Evolutionary conservation across 2,329 filamentous ascomycete species (phyloP).

Genomic region (Salinomyces thailandicus): DNA sequence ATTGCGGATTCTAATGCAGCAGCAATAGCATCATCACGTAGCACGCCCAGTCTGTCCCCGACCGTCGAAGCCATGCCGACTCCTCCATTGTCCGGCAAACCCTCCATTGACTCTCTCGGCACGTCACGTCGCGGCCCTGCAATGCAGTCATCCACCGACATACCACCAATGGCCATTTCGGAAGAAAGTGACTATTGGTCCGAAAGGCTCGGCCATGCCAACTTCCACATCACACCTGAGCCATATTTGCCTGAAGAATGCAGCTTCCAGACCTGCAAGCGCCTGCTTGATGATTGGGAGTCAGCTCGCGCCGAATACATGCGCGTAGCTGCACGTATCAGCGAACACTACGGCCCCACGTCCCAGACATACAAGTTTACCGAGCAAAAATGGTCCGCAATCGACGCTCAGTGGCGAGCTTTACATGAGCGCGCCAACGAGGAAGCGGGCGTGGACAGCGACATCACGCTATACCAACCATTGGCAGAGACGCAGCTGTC

Average conservation of each 20-base stretch:
- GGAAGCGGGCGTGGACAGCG: conserved; percentile 27
- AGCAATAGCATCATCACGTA: conserved; percentile 32
- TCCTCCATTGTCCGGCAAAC: conserved; percentile 65
- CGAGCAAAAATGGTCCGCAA: conserved; percentile 77
- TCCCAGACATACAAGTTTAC: conserved; percentile 82
- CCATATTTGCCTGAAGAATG: conserved; percentile 61
- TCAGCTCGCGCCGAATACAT: conserved; percentile 74
- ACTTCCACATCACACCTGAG: conserved; percentile 76
- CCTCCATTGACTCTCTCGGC: conserved; percentile 66
- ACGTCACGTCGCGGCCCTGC: conserved; percentile 36
- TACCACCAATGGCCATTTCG: conserved; percentile 52
- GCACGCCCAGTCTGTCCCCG: conserved; percentile 40
- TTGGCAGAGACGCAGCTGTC: conserved; percentile 43
- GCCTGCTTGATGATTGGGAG: conserved; percentile 72
- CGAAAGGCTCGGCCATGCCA: conserved; percentile 76
- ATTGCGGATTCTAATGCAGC: conserved; percentile 50
- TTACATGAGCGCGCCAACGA: conserved; percentile 53
- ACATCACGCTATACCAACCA: conserved; percentile 29
- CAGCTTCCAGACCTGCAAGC: conserved; percentile 48
- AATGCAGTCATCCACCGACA: conserved; percentile 47
- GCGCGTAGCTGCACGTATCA: conserved; percentile 76
- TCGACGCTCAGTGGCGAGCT: conserved; percentile 62
- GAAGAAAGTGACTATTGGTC: conserved; percentile 57
- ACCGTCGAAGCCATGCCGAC: conserved; percentile 45
- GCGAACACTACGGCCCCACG: conserved; percentile 81